Base-by-base conservation (phyloP, 176 grass and related monocot species). In the Carex littledalei region DNA sequence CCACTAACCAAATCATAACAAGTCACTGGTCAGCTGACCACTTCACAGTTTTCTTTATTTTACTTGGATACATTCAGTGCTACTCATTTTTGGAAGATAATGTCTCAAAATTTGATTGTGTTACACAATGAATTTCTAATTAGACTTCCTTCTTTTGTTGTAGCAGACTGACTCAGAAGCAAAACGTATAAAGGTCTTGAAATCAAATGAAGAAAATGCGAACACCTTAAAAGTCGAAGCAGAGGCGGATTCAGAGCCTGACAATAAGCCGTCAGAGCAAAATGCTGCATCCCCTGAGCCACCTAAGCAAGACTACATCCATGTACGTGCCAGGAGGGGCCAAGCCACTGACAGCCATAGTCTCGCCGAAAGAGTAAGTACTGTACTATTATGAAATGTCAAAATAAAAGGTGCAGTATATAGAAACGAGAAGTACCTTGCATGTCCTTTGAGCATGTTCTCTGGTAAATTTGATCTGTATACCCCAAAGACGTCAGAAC, bases 301-400 rank as follows among this genome's bases (percentile, higher is more conserved):
- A 86, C 85, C 90, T 22, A 99, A 95, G 71, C 93, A 99, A 92
- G 93, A 99, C 83, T 99, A 90, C 60, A 99, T 99, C 67, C 96
- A 99, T 86, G 95, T 98, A 53, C 92, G 93, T 82, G 95, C 93
- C 89, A 93, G 95, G 88, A 93, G 95, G 74, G 95, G 95, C 61
- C 95, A 95, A 93, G 95, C 95, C 41, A 98, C 95, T 39, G 95
- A 98, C 37, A 98, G 91, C 62, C 95, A 98, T 84, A 98, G 95
- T 82, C 95, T 98, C 64, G 91, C 95, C 47, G 95, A 98, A 90
- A 90, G 95, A 92, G 95, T 98, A 89, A 88, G 95, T 61, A 72
- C 31, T 47, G 13, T 57, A 78, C n/a, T 6, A 78, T 57, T 78
- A 26, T 56, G 26, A 29, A 56, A 78, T 18, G 13, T 5, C 52